Percentiles rank a stretch among this genome's conserved stretches.
phyloP scores from a whole-genome alignment of 148 eudicot species.

The Hydrangea macrophylla region DNA sequence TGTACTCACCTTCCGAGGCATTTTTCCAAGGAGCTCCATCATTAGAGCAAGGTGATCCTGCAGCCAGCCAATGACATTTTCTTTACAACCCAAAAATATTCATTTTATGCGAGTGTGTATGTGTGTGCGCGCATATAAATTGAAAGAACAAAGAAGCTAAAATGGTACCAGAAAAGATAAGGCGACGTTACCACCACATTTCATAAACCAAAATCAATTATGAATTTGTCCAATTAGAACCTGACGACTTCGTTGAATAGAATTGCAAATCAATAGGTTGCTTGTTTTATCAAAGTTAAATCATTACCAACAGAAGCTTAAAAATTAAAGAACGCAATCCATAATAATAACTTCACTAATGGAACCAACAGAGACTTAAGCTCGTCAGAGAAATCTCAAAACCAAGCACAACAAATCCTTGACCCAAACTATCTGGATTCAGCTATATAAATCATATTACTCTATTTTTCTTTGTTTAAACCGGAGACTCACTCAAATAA shows the following conservation, averaged over 20 bases:
- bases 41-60: conserved; percentile 98
- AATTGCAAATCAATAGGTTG: background rate
- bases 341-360: too few species aligned
- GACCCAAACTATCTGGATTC: too few species aligned
- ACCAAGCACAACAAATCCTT: too few species aligned
- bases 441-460: too few species aligned
- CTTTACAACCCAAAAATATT: background rate
- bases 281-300: background rate
- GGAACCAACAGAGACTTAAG: too few species aligned
- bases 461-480: too few species aligned
- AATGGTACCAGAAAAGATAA: background rate
- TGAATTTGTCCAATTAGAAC: background rate
- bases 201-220: background rate
- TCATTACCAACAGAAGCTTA: background rate
- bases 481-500: too few species aligned
- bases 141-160: background rate
- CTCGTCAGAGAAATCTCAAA: too few species aligned
- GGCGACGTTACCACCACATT: background rate
- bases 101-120: background rate
- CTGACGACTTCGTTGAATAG: background rate
- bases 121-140: too few species aligned
- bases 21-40: conserved; percentile 98
- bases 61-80: conserved; percentile 5
- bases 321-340: background rate
- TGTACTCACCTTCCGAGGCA: conserved; percentile 78